A percentile compares a stretch with the other conserved stretches of the same genome.
These are phyloP conservation scores for Pseudogymnoascus sp. DNA, from an alignment of 2,329 filamentous ascomycete species.

Conservation along the genomic window DNA sequence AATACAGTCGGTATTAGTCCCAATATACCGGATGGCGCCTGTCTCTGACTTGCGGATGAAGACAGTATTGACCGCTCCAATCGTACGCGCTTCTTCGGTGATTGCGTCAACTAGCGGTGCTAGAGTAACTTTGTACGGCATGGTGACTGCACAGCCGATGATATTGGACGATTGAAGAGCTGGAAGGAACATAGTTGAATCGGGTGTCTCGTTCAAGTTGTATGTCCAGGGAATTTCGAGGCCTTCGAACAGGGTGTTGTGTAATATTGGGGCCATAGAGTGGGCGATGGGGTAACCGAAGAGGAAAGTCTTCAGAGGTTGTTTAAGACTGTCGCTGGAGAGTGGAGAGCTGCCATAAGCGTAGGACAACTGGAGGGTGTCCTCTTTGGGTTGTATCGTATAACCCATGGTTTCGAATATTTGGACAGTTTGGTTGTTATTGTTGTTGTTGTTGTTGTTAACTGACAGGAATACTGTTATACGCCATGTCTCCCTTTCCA, in stretches of 20 bases:
- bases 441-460: too few relatives aligned
- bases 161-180: slow-evolving; percentile 51
- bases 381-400: too few relatives aligned
- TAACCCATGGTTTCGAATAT: too few relatives aligned
- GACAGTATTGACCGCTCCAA: slow-evolving; percentile 74
- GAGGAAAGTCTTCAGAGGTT: slow-evolving; percentile 44
- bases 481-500: too few relatives aligned
- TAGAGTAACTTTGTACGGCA: slow-evolving; percentile 72
- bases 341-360: not conserved
- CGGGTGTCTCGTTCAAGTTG: slow-evolving; percentile 43
- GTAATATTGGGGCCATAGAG: slow-evolving; percentile 48
- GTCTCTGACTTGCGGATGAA: slow-evolving; percentile 38
- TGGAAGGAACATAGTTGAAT: slow-evolving; percentile 41
- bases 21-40: slow-evolving; percentile 28
- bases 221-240: slow-evolving; percentile 45
- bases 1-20: slow-evolving; percentile 72
- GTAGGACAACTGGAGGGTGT: not conserved
- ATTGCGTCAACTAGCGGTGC: slow-evolving; percentile 59
- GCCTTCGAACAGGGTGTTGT: slow-evolving; percentile 44
- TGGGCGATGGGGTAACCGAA: slow-evolving; percentile 49
- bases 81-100: slow-evolving; percentile 62
- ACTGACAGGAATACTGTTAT: too few relatives aligned
- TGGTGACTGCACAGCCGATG: slow-evolving; percentile 68
- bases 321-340: slow-evolving; percentile 17
- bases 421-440: too few relatives aligned